These are phyloP conservation scores for Populus davidiana DNA, from an alignment of 345 rosid species.

Conservation along the genomic window DNA sequence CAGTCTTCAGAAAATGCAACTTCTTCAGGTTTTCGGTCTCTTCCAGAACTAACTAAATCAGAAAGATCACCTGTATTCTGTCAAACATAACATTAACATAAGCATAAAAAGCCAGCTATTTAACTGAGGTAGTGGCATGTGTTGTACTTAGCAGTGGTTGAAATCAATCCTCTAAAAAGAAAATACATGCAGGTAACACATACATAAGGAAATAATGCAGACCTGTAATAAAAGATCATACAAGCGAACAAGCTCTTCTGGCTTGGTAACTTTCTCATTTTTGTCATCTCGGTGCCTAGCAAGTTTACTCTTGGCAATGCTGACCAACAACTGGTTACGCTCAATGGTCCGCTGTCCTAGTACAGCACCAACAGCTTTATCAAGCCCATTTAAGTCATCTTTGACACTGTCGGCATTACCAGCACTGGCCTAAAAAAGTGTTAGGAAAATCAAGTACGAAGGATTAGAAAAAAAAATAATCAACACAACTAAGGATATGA, in stretches of 20 bases:
- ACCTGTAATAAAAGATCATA: constrained; percentile 94
- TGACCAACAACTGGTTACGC: constrained; percentile 86
- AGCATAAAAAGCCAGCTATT: constrained; percentile 11
- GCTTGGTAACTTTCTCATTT: constrained; percentile 79
- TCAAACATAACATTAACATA: constrained; percentile 21
- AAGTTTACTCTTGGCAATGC: constrained; percentile 83
- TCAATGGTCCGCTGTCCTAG: constrained; percentile 91
- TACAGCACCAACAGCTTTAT: constrained; percentile 92
- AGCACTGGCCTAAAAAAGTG: constrained; percentile 63
- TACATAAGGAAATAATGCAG: constrained; percentile 2
- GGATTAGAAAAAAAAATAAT: not conserved
- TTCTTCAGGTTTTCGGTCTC: constrained; percentile 93
- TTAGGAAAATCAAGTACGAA: constrained; percentile 17
- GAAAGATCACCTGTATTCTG: constrained; percentile 97
- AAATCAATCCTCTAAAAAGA: constrained; percentile 14
- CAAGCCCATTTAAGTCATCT: constrained; percentile 92
- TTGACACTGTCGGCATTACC: constrained; percentile 89
- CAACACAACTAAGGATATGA: constrained; percentile 5
- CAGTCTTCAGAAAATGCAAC: constrained; percentile 80
- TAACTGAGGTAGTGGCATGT: not conserved
- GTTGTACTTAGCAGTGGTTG: not conserved
- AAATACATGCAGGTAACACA: constrained; percentile 5
- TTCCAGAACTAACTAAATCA: constrained; percentile 94
- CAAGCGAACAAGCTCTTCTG: constrained; percentile 96
- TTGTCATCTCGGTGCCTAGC: constrained; percentile 79